Evolutionary conservation across 164 flowering plant species (phyloP), one percentile per base, ranked within the genome.

Genomic region (Cinnamomum chago): DNA sequence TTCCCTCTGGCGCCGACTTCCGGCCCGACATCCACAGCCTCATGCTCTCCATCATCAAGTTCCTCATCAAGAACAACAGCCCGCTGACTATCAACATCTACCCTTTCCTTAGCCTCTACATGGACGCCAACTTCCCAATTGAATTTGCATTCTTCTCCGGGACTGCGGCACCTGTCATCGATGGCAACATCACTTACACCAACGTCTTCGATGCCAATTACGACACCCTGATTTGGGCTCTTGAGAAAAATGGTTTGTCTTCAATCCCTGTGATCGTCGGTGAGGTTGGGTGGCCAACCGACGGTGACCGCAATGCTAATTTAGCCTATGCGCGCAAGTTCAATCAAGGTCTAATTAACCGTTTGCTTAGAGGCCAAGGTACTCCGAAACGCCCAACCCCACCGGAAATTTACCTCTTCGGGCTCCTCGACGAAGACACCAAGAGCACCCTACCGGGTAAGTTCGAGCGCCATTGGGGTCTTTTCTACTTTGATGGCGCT

Each of bases 391-490:
- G 95, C 27, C 72, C 82, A 0, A 71, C 62, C 50, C 85, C 91
- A 14, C 89, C 92, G 0, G 97, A 96, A 2, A 70, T 86, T 3
- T 96, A 92, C 84, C 9, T 96, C 0, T 96, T 94, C 30, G 85
- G 85, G 1, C 79, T 94, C 15, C 72, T 89, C 2, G 99, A 92
- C 33, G 99, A 96, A 82, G 98, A 96, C 73, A 77, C 76, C 3
- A 96, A 94, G 81, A 89, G 95, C 83, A 76, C 86, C 11, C 72
- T 67, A 0, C 97, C 98, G 0, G 98, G 99, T 27, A 91, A 89
- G 40, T 94, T 94, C 47, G 98, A 96, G 84, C 78, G 99, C 52
- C 99, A 96, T 71, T 94, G 99, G 97, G 99, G 99, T 0, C 27
- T 96, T 15, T 94, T 92, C 73, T 12, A 87, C 60, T 96, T 50